phyloP scores from a whole-genome alignment of 2,329 filamentous ascomycete species.

The Xylaria multiplex region DNA sequence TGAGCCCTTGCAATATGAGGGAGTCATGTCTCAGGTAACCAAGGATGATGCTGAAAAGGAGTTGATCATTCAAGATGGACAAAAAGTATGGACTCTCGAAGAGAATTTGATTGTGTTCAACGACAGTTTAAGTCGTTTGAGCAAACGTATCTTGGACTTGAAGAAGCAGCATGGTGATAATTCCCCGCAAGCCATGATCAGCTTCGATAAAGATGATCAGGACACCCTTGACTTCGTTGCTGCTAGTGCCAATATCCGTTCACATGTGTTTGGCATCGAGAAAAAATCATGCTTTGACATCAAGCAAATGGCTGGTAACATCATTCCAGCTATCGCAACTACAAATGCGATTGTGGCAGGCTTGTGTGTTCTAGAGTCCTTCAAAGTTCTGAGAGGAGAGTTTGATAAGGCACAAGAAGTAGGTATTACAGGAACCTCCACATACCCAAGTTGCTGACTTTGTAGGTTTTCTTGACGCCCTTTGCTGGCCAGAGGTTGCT shows the following conservation, averaged over 20 bases:
- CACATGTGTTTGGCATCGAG: slow-evolving; percentile 88
- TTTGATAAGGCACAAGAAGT: slow-evolving; percentile 80
- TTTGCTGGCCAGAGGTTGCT: slow-evolving; percentile 68
- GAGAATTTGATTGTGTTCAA: slow-evolving; percentile 90
- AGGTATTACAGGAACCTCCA: slow-evolving; percentile 25
- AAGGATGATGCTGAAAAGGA: slow-evolving; percentile 62
- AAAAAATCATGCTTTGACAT: slow-evolving; percentile 92
- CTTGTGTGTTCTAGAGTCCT: slow-evolving; percentile 89
- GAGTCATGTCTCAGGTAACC: slow-evolving; percentile 63
- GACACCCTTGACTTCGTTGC: slow-evolving; percentile 96
- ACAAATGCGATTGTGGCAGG: slow-evolving; percentile 97
- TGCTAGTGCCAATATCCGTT: slow-evolving; percentile 88
- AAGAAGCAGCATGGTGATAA: slow-evolving; percentile 59
- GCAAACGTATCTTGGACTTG: slow-evolving; percentile 74
- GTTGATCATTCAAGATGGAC: slow-evolving; percentile 70
- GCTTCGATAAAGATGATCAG: slow-evolving; percentile 96
- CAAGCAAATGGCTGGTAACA: slow-evolving; percentile 99
- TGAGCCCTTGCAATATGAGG: slow-evolving; percentile 75
- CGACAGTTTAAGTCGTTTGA: slow-evolving; percentile 82
- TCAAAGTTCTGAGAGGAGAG: slow-evolving; percentile 84
- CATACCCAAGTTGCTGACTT: slow-evolving; percentile 26
- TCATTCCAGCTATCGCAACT: slow-evolving; percentile 97
- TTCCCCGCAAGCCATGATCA: slow-evolving; percentile 71
- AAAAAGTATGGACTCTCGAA: slow-evolving; percentile 80
- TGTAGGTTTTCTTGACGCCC: slow-evolving; percentile 80